Base-by-base conservation (phyloP, 176 grass and related monocot species). In the Tuctoria greenei region DNA sequence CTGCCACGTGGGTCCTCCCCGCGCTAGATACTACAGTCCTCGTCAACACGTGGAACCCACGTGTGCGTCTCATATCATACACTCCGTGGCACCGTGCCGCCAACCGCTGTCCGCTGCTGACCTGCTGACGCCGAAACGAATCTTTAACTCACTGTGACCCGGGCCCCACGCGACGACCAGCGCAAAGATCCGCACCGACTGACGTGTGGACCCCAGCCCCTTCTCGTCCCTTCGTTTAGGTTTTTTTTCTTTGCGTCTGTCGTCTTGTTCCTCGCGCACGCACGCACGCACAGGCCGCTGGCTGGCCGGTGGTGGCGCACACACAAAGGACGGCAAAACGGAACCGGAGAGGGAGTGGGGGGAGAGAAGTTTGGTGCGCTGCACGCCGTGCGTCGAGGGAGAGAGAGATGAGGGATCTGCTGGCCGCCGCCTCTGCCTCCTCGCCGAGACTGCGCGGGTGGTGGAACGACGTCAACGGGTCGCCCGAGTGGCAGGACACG, bases 401-500 rank as follows among this genome's bases (percentile, higher is more conserved):
- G 31, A 40, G 73, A 10, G 77, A 58, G 64, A 79, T 74, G 86
- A 68, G 80, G 80, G 80, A 79, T 25, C 55, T 58, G 69, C 34
- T 83, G 20, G 52, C 72, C 20, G 40, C 79, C 66, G 58, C 58
- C 1, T 1, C 62, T 4, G 23, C 61, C 13, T 40, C 55, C 20
- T 8, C 13, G 15, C 67, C 1, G 31, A 71, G 52, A 56, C 27
- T 93, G 18, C 58, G 74, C 41, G 83, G 89, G 9, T 93, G 88
- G 88, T 97, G 90, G 94, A 44, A 74, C 65, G 86, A 91, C 26
- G 83, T 97, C 55, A 97, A 91, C 78, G 88, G 78, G 71, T 93
- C 86, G 80, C 70, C 45, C 41, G 38, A 79, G 67, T 97, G 91
- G 94, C 91, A 97, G 90, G 86, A 97, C 38, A 78, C 65, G 6